Conservation (phyloP, 2,329 filamentous ascomycete species). For the Neonectria faginata region DNA sequence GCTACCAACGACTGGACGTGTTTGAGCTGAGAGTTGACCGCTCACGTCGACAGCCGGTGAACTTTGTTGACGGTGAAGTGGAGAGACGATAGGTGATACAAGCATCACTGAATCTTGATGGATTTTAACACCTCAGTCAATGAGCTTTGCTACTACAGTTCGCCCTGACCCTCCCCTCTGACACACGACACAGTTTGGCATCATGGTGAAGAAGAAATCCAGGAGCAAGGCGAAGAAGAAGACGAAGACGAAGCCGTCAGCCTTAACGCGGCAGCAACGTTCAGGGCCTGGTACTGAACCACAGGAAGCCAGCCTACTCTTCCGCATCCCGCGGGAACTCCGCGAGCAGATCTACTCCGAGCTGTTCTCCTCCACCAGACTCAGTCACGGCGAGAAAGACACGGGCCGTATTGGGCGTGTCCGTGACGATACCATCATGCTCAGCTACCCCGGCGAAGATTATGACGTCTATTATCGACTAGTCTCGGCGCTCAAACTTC, state of each 20-base stretch:
- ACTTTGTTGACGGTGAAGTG: conserved; percentile 32
- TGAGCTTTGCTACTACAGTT: no score
- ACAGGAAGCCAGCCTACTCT: background rate
- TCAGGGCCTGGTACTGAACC: no score
- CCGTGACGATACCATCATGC: background rate
- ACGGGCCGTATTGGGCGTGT: background rate
- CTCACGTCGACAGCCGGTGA: conserved; percentile 50
- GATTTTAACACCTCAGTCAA: no score
- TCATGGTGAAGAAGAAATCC: no score
- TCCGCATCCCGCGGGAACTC: conserved; percentile 18
- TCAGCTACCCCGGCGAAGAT: background rate
- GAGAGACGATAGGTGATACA: no score
- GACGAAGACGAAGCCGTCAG: no score
- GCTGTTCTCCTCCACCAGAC: conserved; percentile 7
- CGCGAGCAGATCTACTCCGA: conserved; percentile 12
- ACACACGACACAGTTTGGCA: no score
- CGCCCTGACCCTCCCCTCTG: no score
- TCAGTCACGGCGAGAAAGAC: background rate
- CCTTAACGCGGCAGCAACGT: no score
- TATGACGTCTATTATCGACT: conserved; percentile 11
- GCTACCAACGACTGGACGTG: conserved; percentile 66
- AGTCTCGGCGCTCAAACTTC: conserved; percentile 13
- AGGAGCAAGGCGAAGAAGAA: no score
- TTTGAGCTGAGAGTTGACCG: conserved; percentile 64
- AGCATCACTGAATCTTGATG: no score